phyloP scores from a whole-genome alignment of 2,329 filamentous ascomycete genomes.

The Alternaria dauci region DNA sequence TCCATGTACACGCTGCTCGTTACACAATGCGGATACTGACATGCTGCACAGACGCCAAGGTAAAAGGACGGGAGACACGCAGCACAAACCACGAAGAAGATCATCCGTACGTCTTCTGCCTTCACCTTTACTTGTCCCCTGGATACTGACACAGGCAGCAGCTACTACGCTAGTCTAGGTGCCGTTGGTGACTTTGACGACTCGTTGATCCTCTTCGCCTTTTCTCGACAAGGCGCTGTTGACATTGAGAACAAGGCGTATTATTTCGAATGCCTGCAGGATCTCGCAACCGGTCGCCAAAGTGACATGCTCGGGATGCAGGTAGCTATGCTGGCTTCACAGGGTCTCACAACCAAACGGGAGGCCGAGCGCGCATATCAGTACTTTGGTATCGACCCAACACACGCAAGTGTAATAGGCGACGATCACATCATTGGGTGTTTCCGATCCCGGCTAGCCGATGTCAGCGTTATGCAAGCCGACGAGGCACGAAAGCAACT shows the following conservation, averaged over 20 bases:
- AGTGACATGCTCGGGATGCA: conserved; percentile 67
- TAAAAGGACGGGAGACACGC: conserved; percentile 36
- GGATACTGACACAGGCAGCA: conserved; percentile 35
- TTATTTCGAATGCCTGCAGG: conserved; percentile 72
- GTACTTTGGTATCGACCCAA: conserved; percentile 63
- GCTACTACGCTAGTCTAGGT: conserved; percentile 69
- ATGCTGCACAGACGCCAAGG: conserved; percentile 33
- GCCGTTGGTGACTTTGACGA: conserved; percentile 70
- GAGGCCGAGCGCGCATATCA: conserved; percentile 67
- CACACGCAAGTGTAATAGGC: conserved; percentile 52
- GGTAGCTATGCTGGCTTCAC: conserved; percentile 65
- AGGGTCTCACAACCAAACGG: conserved; percentile 64
- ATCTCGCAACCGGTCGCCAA: conserved; percentile 64
- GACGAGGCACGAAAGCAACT: conserved; percentile 65
- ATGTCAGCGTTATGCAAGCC: conserved; percentile 63
- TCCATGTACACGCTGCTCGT: conserved; percentile 3
- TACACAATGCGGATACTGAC: conserved; percentile 19
- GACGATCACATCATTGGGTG: conserved; percentile 70
- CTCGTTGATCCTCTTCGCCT: conserved; percentile 68
- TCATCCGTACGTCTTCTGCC: conserved; percentile 39
- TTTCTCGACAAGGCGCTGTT: conserved; percentile 65
- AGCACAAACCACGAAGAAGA: conserved; percentile 46
- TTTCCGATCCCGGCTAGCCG: conserved; percentile 67
- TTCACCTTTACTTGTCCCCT: background rate
- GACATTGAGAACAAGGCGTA: conserved; percentile 65